These are phyloP conservation scores for Rosellinia necatrix DNA, from an alignment of 2,329 filamentous ascomycete genomes.

Conservation along the genomic window DNA sequence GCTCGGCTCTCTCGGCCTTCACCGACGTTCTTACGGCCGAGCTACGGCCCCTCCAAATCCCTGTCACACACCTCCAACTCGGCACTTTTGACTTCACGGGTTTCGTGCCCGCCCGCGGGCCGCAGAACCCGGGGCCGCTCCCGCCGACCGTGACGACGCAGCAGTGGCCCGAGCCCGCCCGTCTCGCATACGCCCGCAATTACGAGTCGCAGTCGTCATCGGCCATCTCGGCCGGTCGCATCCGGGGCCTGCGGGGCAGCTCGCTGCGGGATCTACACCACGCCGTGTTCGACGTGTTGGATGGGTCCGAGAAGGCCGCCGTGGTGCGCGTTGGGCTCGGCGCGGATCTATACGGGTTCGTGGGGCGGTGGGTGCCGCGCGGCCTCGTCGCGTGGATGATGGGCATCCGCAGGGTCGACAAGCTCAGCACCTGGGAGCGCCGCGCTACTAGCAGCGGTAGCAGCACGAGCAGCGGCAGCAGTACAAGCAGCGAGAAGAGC, in stretches of 20 bases:
- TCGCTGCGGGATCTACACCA: slow-evolving; percentile 80
- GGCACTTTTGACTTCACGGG: slow-evolving; percentile 86
- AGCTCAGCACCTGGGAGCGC: slow-evolving; percentile 60
- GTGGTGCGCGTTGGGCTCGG: slow-evolving; percentile 84
- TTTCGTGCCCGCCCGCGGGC: slow-evolving; percentile 54
- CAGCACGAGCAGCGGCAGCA: slow-evolving; percentile 33
- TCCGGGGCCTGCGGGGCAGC: slow-evolving; percentile 68
- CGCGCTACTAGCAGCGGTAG: slow-evolving; percentile 45
- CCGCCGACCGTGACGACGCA: slow-evolving; percentile 57
- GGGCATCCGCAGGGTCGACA: slow-evolving; percentile 69
- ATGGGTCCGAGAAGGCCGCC: slow-evolving; percentile 62
- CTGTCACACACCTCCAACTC: slow-evolving; percentile 85
- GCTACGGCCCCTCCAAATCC: slow-evolving; percentile 73
- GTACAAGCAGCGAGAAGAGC: slow-evolving; percentile 36
- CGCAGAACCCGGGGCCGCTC: slow-evolving; percentile 44
- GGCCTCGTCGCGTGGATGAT: slow-evolving; percentile 92
- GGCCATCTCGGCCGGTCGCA: slow-evolving; percentile 59
- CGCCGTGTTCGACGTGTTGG: slow-evolving; percentile 87
- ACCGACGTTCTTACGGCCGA: slow-evolving; percentile 80
- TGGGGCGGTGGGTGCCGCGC: slow-evolving; percentile 79
- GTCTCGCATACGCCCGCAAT: slow-evolving; percentile 66
- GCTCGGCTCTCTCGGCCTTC: slow-evolving; percentile 84
- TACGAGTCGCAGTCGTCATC: slow-evolving; percentile 61
- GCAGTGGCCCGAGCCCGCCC: slow-evolving; percentile 66
- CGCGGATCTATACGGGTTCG: slow-evolving; percentile 80